Base-by-base conservation (phyloP, 192 early-diverging fungal genomes). In the Coemansia sp. region DNA sequence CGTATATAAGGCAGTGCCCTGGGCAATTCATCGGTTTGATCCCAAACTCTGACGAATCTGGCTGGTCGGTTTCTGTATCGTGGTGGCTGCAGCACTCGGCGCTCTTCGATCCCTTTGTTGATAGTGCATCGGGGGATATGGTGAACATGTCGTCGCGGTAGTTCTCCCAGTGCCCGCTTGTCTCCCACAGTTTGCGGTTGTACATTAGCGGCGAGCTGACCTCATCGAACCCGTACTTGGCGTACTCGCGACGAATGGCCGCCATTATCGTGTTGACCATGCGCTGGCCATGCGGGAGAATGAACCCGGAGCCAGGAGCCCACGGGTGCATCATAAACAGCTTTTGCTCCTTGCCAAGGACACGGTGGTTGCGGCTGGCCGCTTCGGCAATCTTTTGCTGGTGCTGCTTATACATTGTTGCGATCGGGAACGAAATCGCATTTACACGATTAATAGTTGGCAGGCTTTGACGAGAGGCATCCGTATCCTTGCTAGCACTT, bases 1-100 rank as follows among this genome's bases (percentile, higher is more conserved):
- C 91, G 84, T 93, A 97, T 9, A 97, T 88, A 67, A 97, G 66
- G 72, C 96, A 98, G 73, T 98, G 96, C 2, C 95, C 95, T 2
- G 96, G 96, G 67, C 96, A 98, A 73, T 98, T 98, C 96, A 98
- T 98, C 12, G 96, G 96, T 70, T 98, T 98, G n/a, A 98, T 83
- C 9, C 93, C 92, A 83, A 89, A 90, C 20, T 89, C 67, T 35
- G 89, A 85, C 51, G 51, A 23, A 10, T 14, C 51, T 14, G 20
- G 23, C 7, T 53, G 51, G 39, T 89, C 90, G 15, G 70, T 75
- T n/a, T 69, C 59, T 21, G 70, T 34, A 30, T 62, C 60, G 16
- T 7, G 38, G 45, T 87, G 74, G n/a, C 45, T 36, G 51, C 87
- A 84, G 52, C 75, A 73, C 30, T 45, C 63, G 30, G 56, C 33